Percentiles rank a stretch among this genome's conserved stretches.
phyloP scores from a whole-genome alignment of 352 stramenopile genomes.

The Pythium dissotocum region DNA sequence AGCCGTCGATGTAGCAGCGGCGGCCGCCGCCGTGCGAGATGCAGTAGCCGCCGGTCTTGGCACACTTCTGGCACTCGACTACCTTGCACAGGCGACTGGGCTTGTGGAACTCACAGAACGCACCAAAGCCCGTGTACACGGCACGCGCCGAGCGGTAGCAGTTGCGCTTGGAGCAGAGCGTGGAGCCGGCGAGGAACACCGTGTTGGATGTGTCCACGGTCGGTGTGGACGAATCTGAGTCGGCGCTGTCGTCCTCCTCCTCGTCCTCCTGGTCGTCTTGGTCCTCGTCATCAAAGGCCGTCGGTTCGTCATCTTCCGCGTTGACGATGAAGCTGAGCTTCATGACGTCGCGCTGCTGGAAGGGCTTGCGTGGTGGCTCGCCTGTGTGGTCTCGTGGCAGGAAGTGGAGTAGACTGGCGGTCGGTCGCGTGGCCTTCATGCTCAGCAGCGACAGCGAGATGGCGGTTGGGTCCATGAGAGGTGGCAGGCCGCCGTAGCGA shows the following conservation, averaged over 20 bases:
- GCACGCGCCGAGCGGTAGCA: slow-evolving; percentile 44
- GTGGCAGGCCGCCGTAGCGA: slow-evolving; percentile 7
- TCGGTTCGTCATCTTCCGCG: slow-evolving; percentile 15
- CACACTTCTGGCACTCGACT: slow-evolving; percentile 54
- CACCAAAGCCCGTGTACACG: slow-evolving; percentile 45
- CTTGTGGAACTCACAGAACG: slow-evolving; percentile 70
- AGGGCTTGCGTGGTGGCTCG: not conserved
- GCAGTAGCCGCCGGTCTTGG: slow-evolving; percentile 50
- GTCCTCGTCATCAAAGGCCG: slow-evolving; percentile 19
- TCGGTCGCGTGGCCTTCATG: slow-evolving; percentile 11
- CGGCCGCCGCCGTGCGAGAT: slow-evolving; percentile 39
- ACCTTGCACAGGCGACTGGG: slow-evolving; percentile 69
- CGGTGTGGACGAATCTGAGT: slow-evolving; percentile 21
- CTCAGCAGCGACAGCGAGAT: slow-evolving; percentile 29
- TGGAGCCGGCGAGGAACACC: slow-evolving; percentile 12
- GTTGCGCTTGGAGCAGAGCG: slow-evolving; percentile 65
- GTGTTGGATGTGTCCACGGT: slow-evolving; percentile 15
- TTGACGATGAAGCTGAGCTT: slow-evolving; percentile 69
- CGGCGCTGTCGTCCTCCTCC: slow-evolving; percentile 4
- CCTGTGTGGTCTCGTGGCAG: not conserved
- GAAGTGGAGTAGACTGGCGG: slow-evolving; percentile 22
- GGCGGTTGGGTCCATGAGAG: slow-evolving; percentile 11
- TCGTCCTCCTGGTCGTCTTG: slow-evolving; percentile 10
- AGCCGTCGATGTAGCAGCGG: slow-evolving; percentile 50
- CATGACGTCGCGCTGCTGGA: slow-evolving; percentile 34